Evolutionary conservation across 768 basidiomycete species (phyloP).

Genomic region (Paxillus ammoniavirescens): DNA sequence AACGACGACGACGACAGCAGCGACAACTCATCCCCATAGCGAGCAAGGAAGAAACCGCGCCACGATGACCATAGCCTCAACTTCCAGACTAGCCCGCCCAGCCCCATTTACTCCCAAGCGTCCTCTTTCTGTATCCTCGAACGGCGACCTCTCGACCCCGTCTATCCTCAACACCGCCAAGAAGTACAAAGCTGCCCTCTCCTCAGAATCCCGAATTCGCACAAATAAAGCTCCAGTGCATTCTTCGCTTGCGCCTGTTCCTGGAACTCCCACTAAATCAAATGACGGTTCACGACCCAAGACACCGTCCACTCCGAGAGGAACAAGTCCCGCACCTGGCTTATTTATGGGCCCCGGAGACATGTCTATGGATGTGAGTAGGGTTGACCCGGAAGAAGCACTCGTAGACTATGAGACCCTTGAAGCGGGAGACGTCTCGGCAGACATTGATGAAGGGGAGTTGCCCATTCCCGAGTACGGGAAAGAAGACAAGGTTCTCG

Average conservation of each 20-base stretch:
- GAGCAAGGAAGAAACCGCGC: not conserved
- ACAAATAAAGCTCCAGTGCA: conserved; percentile 28
- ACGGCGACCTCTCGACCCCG: conserved; percentile 35
- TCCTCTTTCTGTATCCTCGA: conserved; percentile 39
- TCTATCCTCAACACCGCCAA: conserved; percentile 47
- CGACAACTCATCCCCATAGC: not conserved
- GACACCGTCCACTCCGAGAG: conserved; percentile 54
- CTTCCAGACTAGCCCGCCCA: conserved; percentile 38
- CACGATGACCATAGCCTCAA: conserved; percentile 23
- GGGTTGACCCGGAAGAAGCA: conserved; percentile 72
- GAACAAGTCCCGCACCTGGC: conserved; percentile 43
- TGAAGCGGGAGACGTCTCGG: conserved; percentile 67
- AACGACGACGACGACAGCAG: not conserved
- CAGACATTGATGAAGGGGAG: conserved; percentile 61
- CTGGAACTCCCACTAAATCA: conserved; percentile 52
- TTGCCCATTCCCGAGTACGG: conserved; percentile 50
- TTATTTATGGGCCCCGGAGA: conserved; percentile 52
- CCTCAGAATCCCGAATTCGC: conserved; percentile 39
- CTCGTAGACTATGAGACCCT: conserved; percentile 75
- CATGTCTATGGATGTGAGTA: conserved; percentile 65
- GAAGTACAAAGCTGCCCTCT: conserved; percentile 68
- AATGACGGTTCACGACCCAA: conserved; percentile 42
- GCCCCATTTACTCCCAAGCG: conserved; percentile 58
- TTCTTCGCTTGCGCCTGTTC: conserved; percentile 42
- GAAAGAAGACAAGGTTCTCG: conserved; percentile 84